phyloP scores from a whole-genome alignment of 208 protist species.

The Acanthamoeba royreba region DNA sequence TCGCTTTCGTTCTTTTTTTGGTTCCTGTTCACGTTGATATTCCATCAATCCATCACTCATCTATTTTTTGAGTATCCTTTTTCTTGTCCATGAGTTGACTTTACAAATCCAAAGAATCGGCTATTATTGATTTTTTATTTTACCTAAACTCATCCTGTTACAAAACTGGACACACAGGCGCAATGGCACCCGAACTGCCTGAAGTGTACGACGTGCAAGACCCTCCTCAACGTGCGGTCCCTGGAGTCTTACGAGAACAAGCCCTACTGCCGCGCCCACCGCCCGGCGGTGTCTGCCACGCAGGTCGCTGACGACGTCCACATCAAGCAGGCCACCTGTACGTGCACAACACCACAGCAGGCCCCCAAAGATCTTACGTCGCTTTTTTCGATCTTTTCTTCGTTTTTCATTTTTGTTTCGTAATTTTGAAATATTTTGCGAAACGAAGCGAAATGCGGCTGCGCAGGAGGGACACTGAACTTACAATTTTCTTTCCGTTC shows the following conservation, averaged over 20 bases:
- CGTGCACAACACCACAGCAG: background rate
- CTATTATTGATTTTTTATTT: too few relatives aligned
- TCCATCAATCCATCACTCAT: too few relatives aligned
- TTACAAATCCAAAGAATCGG: too few relatives aligned
- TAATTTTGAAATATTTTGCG: background rate
- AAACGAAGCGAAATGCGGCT: too few relatives aligned
- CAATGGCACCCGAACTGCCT: background rate
- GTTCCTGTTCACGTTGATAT: too few relatives aligned
- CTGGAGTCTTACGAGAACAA: conserved; percentile 8
- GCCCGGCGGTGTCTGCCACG: background rate
- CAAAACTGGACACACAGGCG: background rate
- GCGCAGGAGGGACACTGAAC: too few relatives aligned
- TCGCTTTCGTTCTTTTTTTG: too few relatives aligned
- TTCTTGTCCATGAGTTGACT: too few relatives aligned
- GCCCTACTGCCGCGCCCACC: background rate
- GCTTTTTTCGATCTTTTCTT: background rate
- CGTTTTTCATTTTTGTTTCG: background rate
- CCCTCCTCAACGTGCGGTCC: background rate
- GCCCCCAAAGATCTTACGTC: background rate
- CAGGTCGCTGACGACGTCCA: conserved; percentile 6
- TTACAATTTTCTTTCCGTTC: background rate
- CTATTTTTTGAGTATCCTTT: too few relatives aligned
- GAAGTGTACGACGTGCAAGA: conserved; percentile 5
- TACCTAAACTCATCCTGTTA: too few relatives aligned
- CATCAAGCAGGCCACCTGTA: conserved; percentile 16